These are phyloP conservation scores for Zymoseptoria pseudotritici DNA, from an alignment of 2,329 filamentous ascomycete genomes.

Conservation along the genomic window DNA sequence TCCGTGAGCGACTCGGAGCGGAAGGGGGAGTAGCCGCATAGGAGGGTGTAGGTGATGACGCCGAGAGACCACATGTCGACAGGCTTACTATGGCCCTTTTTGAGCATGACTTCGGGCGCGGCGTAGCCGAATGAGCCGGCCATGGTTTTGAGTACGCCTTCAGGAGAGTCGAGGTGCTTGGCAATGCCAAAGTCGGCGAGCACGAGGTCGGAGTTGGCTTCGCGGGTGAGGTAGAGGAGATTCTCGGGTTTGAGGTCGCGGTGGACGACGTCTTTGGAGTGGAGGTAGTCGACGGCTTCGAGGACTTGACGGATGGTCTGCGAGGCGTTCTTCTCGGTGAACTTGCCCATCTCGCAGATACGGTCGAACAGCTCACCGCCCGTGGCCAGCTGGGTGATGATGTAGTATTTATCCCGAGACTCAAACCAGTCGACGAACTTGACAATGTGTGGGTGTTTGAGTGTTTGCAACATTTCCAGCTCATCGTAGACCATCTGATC, in stretches of 20 bases:
- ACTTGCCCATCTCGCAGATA: constrained; percentile 95
- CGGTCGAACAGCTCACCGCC: constrained; percentile 96
- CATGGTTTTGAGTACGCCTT: constrained; percentile 95
- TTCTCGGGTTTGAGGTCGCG: constrained; percentile 98
- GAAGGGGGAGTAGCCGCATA: constrained; percentile 98
- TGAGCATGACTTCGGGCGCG: constrained; percentile 96
- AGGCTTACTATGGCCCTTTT: constrained; percentile 93
- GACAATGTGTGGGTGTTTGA: constrained; percentile 93
- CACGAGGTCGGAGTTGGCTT: constrained; percentile 73
- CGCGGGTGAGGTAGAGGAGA: constrained; percentile 79
- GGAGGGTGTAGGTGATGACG: constrained; percentile 95
- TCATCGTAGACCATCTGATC: constrained; percentile 99
- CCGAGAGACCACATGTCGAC: constrained; percentile 99
- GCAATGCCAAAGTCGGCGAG: constrained; percentile 97
- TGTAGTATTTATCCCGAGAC: constrained; percentile 99
- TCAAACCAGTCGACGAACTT: constrained; percentile 99
- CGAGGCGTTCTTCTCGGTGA: constrained; percentile 96
- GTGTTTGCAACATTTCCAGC: constrained; percentile 80
- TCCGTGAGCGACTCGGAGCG: constrained; percentile 88
- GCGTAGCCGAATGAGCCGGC: constrained; percentile 97
- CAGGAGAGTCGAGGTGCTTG: constrained; percentile 87
- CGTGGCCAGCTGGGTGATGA: constrained; percentile 91
- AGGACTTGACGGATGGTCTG: constrained; percentile 93
- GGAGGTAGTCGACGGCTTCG: constrained; percentile 87
- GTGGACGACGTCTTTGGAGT: constrained; percentile 91